Evolutionary conservation across 2,329 filamentous ascomycete species (phyloP).

Genomic region (Phaeophleospora eucalypticola): DNA sequence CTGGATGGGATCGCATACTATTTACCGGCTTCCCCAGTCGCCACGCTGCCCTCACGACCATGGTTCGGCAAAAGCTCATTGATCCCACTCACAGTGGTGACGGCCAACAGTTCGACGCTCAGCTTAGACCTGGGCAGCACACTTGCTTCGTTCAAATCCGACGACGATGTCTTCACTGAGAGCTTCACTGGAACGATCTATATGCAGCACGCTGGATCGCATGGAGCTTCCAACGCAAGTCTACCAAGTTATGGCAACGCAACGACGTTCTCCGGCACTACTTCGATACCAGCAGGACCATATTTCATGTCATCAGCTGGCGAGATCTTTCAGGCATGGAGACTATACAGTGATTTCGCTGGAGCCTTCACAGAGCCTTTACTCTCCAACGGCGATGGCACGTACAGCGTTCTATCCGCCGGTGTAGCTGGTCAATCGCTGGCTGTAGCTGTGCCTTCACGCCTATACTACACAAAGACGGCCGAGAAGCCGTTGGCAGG

Average conservation of each 20-base stretch:
- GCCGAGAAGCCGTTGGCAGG: slow-evolving; percentile 56
- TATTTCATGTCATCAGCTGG: slow-evolving; percentile 49
- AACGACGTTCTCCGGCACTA: slow-evolving; percentile 17
- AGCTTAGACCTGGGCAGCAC: slow-evolving; percentile 24
- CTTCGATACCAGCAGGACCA: slow-evolving; percentile 42
- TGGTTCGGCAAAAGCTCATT: slow-evolving; percentile 20
- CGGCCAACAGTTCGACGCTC: slow-evolving; percentile 23
- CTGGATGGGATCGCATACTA: slow-evolving; percentile 40
- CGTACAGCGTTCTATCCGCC: slow-evolving; percentile 44
- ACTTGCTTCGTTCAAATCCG: slow-evolving; percentile 29
- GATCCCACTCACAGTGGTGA: slow-evolving; percentile 39
- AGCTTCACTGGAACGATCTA: slow-evolving; percentile 36
- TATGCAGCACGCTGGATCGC: slow-evolving; percentile 18
- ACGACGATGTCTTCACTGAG: slow-evolving; percentile 41
- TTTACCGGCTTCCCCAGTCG: slow-evolving; percentile 36
- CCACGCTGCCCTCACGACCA: slow-evolving; percentile 25
- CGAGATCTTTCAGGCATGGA: slow-evolving; percentile 46
- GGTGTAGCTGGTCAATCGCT: slow-evolving; percentile 38
- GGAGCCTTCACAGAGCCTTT: slow-evolving; percentile 49
- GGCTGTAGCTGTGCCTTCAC: slow-evolving; percentile 54
- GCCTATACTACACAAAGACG: slow-evolving; percentile 55
- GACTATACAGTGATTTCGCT: slow-evolving; percentile 48
- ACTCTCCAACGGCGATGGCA: slow-evolving; percentile 37
- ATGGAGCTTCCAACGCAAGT: neutral
- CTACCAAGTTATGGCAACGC: slow-evolving; percentile 4